Evolutionary conservation across 2,329 filamentous ascomycete species (phyloP).

Genomic region (Neophaeococcomyces mojaviensis): DNA sequence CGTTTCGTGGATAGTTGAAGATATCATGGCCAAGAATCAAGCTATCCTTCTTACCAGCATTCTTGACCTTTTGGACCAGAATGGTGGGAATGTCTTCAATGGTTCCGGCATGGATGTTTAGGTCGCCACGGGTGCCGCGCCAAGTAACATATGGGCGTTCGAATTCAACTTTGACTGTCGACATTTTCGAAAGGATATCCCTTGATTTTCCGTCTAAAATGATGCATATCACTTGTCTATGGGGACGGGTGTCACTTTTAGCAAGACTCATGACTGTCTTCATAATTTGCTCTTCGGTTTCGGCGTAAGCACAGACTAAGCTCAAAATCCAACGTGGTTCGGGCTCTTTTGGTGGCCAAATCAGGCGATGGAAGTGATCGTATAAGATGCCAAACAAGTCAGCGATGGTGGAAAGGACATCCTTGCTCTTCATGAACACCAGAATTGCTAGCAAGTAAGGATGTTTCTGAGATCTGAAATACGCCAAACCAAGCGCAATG

Average conservation of each 20-base stretch:
- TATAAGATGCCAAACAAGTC: conserved; percentile 1
- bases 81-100: conserved; percentile 8
- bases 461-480: neutral
- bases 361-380: neutral
- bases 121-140: conserved; percentile 5
- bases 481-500: neutral
- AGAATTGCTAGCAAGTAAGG: conserved; percentile 4
- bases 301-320: conserved; percentile 11
- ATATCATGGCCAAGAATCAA: conserved; percentile 12
- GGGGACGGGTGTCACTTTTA: conserved; percentile 6
- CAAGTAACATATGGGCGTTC: conserved; percentile 10
- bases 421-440: conserved; percentile 13
- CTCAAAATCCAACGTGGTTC: conserved; percentile 10
- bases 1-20: conserved; percentile 12
- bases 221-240: conserved; percentile 12
- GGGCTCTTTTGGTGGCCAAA: conserved; percentile 6
- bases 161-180: conserved; percentile 1
- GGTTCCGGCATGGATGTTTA: conserved; percentile 10
- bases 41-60: conserved; percentile 13
- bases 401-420: conserved; percentile 8
- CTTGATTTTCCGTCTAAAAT: conserved; percentile 11
- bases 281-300: conserved; percentile 12
- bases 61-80: conserved; percentile 11
- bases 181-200: conserved; percentile 9
- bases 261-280: conserved; percentile 9